Base-by-base conservation (phyloP, 1,139 yeast species). In the Yarrowia galli region DNA sequence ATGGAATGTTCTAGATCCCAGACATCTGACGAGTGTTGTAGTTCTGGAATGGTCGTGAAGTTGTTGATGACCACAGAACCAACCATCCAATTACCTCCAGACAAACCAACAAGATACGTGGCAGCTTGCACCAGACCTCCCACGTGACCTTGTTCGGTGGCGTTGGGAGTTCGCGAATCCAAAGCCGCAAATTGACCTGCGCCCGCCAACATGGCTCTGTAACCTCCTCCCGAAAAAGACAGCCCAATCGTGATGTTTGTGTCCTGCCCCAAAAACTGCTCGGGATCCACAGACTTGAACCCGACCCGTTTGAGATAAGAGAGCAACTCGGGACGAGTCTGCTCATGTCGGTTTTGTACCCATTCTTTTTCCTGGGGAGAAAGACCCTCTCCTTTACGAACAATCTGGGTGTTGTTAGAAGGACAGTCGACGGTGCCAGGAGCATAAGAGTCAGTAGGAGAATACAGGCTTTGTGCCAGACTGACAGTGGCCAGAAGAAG, bases 141-240 rank as follows among this genome's bases (percentile, higher is more conserved):
- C 68, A 93, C 78, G 65, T 78, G 80, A 38, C 96, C 66, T n/a
- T 32, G 35, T 0, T 46, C 25, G 38, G 66, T 61, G 25, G 65
- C 45, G 68, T 85, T 87, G 3, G 75, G 76, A 6, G 96, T 89
- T 74, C 97, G 83, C 73, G 85, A 84, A 76, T 92, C 98, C 69
- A 91, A 78, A 0, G 95, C 97, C 18, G 93, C 81, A 51, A 92
- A 78, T 76, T 88, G 87, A 51, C 98, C 97, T 1, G 97, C 97
- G n/a, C 97, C 97, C 68, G 83, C 79, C 53, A 92, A 79, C 97
- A 92, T 91, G 66, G 97, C 97, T 69, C 98, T 84, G 78, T 91
- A 92, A 3, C 97, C 96, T 74, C 98, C 98, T 49, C 98, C 98
- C 7, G 95, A 87, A 75, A 91, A 89, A 3, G 97, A 92, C 23